Percentiles rank a stretch among this genome's conserved stretches.
These are phyloP conservation scores for Pleurotus eryngii DNA, from an alignment of 768 basidiomycete genomes.

Conservation along the genomic window DNA sequence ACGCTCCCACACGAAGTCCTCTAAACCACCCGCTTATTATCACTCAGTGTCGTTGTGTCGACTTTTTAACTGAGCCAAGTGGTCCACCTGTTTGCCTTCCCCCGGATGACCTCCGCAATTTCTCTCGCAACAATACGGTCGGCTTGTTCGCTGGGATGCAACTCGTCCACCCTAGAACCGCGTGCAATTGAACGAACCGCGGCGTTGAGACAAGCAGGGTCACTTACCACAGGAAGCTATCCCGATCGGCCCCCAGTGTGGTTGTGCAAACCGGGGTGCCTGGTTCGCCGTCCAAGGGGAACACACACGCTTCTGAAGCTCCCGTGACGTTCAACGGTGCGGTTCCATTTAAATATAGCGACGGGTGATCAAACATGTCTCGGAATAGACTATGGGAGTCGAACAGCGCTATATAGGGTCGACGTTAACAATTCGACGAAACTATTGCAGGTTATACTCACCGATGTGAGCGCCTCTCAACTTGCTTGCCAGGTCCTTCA, in stretches of 20 bases:
- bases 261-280: slow-evolving; percentile 28
- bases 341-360: slow-evolving; percentile 46
- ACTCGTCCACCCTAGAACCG: slow-evolving; percentile 47
- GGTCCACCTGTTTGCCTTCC: slow-evolving; percentile 40
- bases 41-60: background rate
- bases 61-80: slow-evolving; percentile 44
- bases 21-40: background rate
- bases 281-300: slow-evolving; percentile 23
- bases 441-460: slow-evolving; percentile 15
- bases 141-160: slow-evolving; percentile 60
- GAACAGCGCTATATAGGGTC: slow-evolving; percentile 29
- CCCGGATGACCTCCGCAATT: slow-evolving; percentile 43
- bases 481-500: slow-evolving; percentile 27
- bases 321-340: slow-evolving; percentile 45
- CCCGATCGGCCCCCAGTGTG: slow-evolving; percentile 40
- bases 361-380: slow-evolving; percentile 35
- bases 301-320: slow-evolving; percentile 25
- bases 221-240: slow-evolving; percentile 61
- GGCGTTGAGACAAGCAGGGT: no score
- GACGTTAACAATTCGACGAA: background rate
- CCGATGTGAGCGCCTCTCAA: slow-evolving; percentile 42
- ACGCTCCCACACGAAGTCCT: no score
- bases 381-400: slow-evolving; percentile 41
- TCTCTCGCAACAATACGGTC: slow-evolving; percentile 51
- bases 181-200: no score